Conservation (phyloP, 352 stramenopile species). For the Pythium dissimile region DNA sequence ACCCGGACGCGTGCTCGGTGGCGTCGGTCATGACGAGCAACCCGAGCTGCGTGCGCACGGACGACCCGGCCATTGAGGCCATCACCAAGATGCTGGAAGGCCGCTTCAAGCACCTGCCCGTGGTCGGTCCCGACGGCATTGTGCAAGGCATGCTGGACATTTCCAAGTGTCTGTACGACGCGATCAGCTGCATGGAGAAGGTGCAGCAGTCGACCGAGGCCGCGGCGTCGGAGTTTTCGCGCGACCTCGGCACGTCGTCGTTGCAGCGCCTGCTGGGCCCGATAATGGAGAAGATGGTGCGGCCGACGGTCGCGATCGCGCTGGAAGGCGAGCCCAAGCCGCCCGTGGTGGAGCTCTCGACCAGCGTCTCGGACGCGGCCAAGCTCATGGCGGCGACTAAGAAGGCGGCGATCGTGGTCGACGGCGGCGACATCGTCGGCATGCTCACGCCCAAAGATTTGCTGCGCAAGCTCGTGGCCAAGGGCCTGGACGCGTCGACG, state of each 20-base stretch:
- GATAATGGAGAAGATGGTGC: constrained; percentile 90
- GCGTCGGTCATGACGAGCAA: constrained; percentile 83
- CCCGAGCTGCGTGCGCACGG: constrained; percentile 72
- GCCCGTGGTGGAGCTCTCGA: constrained; percentile 71
- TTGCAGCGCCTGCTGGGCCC: constrained; percentile 72
- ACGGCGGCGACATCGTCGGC: constrained; percentile 66
- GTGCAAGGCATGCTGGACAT: constrained; percentile 88
- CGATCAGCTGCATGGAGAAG: constrained; percentile 83
- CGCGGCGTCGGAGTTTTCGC: constrained; percentile 75
- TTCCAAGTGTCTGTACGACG: constrained; percentile 87
- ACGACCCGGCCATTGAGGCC: constrained; percentile 81
- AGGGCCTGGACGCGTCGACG: constrained; percentile 67
- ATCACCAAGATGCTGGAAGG: constrained; percentile 89
- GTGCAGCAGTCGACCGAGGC: constrained; percentile 84
- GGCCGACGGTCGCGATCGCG: constrained; percentile 74
- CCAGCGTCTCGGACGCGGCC: constrained; percentile 58
- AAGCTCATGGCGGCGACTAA: constrained; percentile 86
- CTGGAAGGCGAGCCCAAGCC: constrained; percentile 80
- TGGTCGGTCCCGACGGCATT: constrained; percentile 64
- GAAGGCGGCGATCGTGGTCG: constrained; percentile 81
- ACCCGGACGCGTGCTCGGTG: constrained; percentile 75
- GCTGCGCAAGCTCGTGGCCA: constrained; percentile 82
- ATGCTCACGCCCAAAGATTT: constrained; percentile 87
- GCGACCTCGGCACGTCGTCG: constrained; percentile 68
- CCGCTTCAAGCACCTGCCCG: constrained; percentile 84